Percentiles rank a stretch among this genome's conserved stretches.
phyloP scores from a whole-genome alignment of 2,329 filamentous ascomycete genomes.

The Cladosporium halotolerans region DNA sequence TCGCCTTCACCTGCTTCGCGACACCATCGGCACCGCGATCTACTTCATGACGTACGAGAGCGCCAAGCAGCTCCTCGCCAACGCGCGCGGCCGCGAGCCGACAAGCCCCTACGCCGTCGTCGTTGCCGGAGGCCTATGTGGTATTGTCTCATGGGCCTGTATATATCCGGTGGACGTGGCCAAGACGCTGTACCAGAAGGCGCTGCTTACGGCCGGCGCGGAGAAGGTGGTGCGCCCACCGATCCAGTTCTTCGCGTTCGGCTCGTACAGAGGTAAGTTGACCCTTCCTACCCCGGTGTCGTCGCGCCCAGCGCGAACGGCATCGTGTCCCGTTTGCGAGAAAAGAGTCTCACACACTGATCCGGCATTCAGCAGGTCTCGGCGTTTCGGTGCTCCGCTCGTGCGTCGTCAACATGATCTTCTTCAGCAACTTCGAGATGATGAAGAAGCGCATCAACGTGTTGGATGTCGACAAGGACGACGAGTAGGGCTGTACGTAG shows the following conservation, averaged over 20 bases:
- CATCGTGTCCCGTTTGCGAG: too few relatives aligned
- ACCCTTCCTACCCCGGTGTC: too few relatives aligned
- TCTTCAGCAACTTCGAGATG: conserved; percentile 83
- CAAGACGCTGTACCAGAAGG: conserved; percentile 80
- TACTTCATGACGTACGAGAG: conserved; percentile 90
- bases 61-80: conserved; percentile 73
- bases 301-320: too few relatives aligned
- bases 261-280: conserved; percentile 67
- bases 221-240: conserved; percentile 50
- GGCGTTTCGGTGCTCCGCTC: conserved; percentile 78
- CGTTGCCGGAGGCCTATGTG: conserved; percentile 71
- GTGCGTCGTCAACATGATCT: conserved; percentile 78
- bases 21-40: conserved; percentile 75
- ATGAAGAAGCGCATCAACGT: conserved; percentile 57
- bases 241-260: conserved; percentile 69
- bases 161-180: conserved; percentile 66
- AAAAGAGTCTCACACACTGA: background rate
- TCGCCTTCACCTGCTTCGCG: conserved; percentile 73
- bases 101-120: conserved; percentile 75
- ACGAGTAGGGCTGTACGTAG: background rate
- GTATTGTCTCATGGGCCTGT: conserved; percentile 76
- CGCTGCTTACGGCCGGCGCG: conserved; percentile 65
- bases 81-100: conserved; percentile 65
- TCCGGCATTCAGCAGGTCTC: conserved; percentile 39
- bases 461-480: conserved; percentile 3